A percentile compares a stretch with the other conserved stretches of the same genome.
These are phyloP conservation scores for Pythium guiyangense DNA, from an alignment of 352 stramenopile species.

Conservation along the genomic window DNA sequence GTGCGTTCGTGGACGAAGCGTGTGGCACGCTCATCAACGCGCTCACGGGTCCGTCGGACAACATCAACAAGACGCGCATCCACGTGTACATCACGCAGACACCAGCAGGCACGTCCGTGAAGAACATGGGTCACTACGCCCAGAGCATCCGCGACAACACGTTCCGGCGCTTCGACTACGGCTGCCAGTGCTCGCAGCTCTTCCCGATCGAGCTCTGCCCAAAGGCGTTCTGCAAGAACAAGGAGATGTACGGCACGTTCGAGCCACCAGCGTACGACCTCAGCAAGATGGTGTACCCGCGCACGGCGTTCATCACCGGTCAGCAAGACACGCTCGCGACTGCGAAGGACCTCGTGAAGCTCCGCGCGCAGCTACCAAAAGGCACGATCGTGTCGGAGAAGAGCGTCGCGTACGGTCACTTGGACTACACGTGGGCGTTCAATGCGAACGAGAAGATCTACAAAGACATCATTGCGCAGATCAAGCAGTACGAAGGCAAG, in stretches of 20 bases:
- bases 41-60: conserved; percentile 34
- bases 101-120: conserved; percentile 42
- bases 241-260: conserved; percentile 37
- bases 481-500: conserved; percentile 45
- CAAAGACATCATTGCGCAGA: conserved; percentile 44
- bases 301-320: conserved; percentile 45
- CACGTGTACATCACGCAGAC: conserved; percentile 56
- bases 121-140: conserved; percentile 52
- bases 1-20: conserved; percentile 32
- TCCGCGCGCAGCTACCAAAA: conserved; percentile 31
- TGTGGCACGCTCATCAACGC: conserved; percentile 39
- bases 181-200: conserved; percentile 29
- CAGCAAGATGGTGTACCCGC: conserved; percentile 37
- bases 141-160: conserved; percentile 48
- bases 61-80: conserved; percentile 44
- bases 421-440: conserved; percentile 72
- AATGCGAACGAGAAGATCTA: conserved; percentile 55
- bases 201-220: conserved; percentile 38
- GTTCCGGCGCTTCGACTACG: conserved; percentile 51
- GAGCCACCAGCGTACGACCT: conserved; percentile 37
- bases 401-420: conserved; percentile 49
- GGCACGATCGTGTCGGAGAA: conserved; percentile 49
- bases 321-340: conserved; percentile 49
- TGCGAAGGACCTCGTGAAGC: conserved; percentile 34
- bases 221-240: too few species aligned